Evolutionary conservation across 2,329 filamentous ascomycete genomes (phyloP).

Genomic region (Ceratocystis albifundus): DNA sequence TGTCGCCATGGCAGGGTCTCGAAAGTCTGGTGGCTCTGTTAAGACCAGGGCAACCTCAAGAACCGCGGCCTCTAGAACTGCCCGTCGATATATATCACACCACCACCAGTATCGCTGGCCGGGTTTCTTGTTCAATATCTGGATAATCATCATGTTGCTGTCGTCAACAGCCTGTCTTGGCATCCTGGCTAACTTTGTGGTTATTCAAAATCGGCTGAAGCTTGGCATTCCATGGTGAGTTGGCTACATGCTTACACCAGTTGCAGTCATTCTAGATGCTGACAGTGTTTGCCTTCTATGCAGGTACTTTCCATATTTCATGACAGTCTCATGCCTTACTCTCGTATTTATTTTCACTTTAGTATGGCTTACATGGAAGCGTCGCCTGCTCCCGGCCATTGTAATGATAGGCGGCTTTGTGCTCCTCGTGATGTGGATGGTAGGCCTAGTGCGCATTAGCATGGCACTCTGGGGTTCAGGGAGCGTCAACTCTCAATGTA

Average conservation of each 20-base stretch:
- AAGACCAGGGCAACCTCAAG: background rate
- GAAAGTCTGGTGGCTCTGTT: background rate
- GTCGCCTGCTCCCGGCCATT: slow-evolving; percentile 49
- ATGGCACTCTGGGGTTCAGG: slow-evolving; percentile 53
- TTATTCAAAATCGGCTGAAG: slow-evolving; percentile 44
- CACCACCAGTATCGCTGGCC: slow-evolving; percentile 57
- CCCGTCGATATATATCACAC: slow-evolving; percentile 30
- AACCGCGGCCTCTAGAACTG: background rate
- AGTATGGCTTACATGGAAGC: slow-evolving; percentile 50
- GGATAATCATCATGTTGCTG: slow-evolving; percentile 55
- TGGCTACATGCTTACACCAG: background rate
- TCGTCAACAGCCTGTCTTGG: slow-evolving; percentile 43
- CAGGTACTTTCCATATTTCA: slow-evolving; percentile 58
- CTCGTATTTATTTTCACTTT: slow-evolving; percentile 56
- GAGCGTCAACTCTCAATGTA: slow-evolving; percentile 49
- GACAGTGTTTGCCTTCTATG: background rate
- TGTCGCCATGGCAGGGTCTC: background rate
- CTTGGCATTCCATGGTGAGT: slow-evolving; percentile 50
- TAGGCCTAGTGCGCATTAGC: slow-evolving; percentile 49
- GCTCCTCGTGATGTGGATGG: slow-evolving; percentile 56
- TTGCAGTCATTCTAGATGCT: no score
- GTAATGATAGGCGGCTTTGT: slow-evolving; percentile 55
- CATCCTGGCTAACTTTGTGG: slow-evolving; percentile 49
- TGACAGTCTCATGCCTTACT: slow-evolving; percentile 47
- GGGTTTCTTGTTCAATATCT: slow-evolving; percentile 53